Evolutionary conservation across 805 yeast genomes (phyloP), one percentile per base, ranked within the genome.

Genomic region (Isabelozyma gotoi): DNA sequence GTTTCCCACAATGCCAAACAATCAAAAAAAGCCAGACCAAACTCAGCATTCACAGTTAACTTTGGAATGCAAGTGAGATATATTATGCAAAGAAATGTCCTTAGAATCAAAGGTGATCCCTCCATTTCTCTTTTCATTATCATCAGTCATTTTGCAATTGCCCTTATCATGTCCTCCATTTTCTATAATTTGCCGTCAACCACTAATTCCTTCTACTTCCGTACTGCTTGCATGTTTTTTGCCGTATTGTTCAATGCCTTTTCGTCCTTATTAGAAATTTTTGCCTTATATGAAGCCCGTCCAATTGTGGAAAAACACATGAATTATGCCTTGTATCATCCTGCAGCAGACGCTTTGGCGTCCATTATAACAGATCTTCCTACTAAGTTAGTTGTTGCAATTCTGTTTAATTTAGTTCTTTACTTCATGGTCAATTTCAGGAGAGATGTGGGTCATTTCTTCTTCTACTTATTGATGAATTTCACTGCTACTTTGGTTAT

Each of bases 161-260:
- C 81, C 20, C 63, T 82, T 44, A 62, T 82, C 32, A 59, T 78
- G 36, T 71, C 82, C 21, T 81, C 87, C 2, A 72, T 82, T 50
- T 82, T 80, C 52, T 81, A 77, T 62, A 78, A 81, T 50, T 53
- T 79, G 49, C 60, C 57, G 48, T 39, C 57, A 15, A 58, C 57
- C 19, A 76, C 86, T 0, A 61, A 53, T 0, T 72, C 80, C 2
- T 76, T 82, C 50, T 80, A 73, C 57, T 70, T 65, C 52, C 68
- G 89, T 56, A 76, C 82, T 52, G 80, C 88, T 36, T 75, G 83
- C 36, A 67, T 85, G 72, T 86, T 85, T 65, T 83, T 83, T 60
- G 82, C 85, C 16, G 72, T 79, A 37, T 67, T 82, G 55, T 82
- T 80, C 62, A 81, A 81, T 57, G 81, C 85, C 11, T 78, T 82